Percentiles rank a stretch among this genome's conserved stretches.
Conservation (phyloP, 495 filamentous ascomycete species). For the Neurospora sp. region DNA sequence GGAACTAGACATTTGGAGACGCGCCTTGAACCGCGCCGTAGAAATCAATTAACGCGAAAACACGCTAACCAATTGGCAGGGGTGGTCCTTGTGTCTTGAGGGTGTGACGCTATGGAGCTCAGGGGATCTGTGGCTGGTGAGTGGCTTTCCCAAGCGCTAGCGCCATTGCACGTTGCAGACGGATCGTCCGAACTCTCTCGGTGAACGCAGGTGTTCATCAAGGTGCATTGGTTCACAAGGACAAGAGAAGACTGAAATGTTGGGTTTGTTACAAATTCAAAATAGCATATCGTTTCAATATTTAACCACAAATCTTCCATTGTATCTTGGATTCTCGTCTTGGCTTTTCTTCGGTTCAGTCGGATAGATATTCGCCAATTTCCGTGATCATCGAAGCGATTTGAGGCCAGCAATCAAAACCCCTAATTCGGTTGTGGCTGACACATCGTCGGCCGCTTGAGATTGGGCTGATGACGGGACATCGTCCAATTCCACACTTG, state of each 20-base stretch:
- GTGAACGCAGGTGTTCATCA: neutral
- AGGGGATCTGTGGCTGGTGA: neutral
- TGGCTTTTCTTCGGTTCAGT: neutral
- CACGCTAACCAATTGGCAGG: slow-evolving; percentile 1
- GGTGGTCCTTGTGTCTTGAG: neutral
- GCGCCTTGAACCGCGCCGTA: slow-evolving; percentile 2
- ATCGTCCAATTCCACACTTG: neutral
- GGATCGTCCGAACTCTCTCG: neutral
- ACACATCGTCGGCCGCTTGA: neutral
- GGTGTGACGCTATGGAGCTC: neutral
- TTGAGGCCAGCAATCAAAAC: neutral
- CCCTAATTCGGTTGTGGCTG: neutral
- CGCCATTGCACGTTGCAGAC: neutral
- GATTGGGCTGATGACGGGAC: neutral
- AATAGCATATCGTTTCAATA: neutral
- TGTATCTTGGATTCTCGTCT: neutral
- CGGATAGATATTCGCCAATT: neutral
- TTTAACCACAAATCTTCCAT: neutral
- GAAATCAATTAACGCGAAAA: slow-evolving; percentile 19
- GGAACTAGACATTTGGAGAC: neutral
- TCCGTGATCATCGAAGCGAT: neutral
- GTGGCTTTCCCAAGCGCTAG: neutral
- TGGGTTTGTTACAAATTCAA: neutral
- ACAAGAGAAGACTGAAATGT: neutral
- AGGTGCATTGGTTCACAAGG: neutral